phyloP scores from a whole-genome alignment of 1,139 yeast species.

The Neolecta irregularis region DNA sequence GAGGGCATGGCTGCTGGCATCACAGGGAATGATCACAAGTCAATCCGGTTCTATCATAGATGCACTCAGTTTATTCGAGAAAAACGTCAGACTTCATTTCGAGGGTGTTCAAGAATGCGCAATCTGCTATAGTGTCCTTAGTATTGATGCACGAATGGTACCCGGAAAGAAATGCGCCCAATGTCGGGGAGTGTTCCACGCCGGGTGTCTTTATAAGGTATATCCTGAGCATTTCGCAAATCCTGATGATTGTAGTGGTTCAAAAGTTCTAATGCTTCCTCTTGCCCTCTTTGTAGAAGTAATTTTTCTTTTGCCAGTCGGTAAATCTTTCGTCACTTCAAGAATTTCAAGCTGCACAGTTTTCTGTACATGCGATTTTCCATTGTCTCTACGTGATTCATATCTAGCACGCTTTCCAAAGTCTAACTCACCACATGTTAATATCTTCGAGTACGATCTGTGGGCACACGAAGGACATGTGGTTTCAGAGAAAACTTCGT shows the following conservation, averaged over 20 bases:
- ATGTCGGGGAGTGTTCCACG: constrained; percentile 85
- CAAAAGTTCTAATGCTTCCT: constrained; percentile 76
- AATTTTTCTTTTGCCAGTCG: neutral
- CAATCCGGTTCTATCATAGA: constrained; percentile 71
- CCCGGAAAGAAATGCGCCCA: constrained; percentile 82
- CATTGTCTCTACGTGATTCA: neutral
- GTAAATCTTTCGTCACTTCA: neutral
- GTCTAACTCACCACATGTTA: neutral
- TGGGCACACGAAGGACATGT: constrained; percentile 1
- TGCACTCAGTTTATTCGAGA: constrained; percentile 66
- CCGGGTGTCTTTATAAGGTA: constrained; percentile 77
- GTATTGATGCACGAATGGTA: neutral
- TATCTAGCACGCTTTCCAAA: neutral
- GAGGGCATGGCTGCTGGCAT: constrained; percentile 90
- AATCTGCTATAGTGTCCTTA: constrained; percentile 55
- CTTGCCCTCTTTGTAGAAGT: constrained; percentile 73
- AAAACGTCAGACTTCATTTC: constrained; percentile 67
- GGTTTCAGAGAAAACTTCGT: too few relatives aligned
- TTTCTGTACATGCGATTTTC: neutral
- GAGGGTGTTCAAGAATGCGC: constrained; percentile 91
- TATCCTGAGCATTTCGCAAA: neutral
- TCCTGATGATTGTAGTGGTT: constrained; percentile 44
- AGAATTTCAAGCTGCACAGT: neutral
- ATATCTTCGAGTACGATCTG: neutral
- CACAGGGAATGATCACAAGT: constrained; percentile 57